Evolutionary conservation across 768 basidiomycete species (phyloP).

Genomic region (Saitozyma podzolica): DNA sequence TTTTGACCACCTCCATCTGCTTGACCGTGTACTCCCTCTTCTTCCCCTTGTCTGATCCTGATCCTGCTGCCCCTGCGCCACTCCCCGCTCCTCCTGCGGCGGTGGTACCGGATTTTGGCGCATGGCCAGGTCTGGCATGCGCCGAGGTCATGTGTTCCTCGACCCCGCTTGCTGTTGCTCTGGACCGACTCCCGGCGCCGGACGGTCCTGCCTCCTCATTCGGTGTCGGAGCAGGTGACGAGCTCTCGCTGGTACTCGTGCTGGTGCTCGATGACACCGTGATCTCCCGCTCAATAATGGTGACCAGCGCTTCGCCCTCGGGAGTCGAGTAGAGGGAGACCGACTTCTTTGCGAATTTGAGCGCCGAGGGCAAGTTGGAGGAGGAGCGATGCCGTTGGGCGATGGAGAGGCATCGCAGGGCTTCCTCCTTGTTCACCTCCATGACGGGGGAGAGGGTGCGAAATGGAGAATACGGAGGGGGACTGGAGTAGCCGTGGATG

Average conservation of each 20-base stretch:
- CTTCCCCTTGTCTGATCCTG: not conserved
- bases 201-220: conserved; percentile 44
- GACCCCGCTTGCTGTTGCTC: conserved; percentile 54
- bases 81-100: conserved; percentile 4
- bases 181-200: conserved; percentile 30
- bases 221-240: conserved; percentile 48
- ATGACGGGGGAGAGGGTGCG: conserved; percentile 11
- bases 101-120: conserved; percentile 1
- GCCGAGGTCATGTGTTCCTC: conserved; percentile 54
- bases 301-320: conserved; percentile 69
- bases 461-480: not conserved
- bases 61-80: not conserved
- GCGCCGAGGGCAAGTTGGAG: conserved; percentile 72
- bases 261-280: conserved; percentile 17
- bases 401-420: conserved; percentile 74
- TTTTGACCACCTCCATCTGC: conserved; percentile 76
- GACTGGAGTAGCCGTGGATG: not conserved
- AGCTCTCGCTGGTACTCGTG: conserved; percentile 52
- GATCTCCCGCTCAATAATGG: conserved; percentile 64
- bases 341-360: conserved; percentile 87
- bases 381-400: conserved; percentile 72
- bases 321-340: conserved; percentile 76
- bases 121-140: conserved; percentile 57
- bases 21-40: conserved; percentile 58
- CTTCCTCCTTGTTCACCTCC: conserved; percentile 78